Evolutionary conservation across 257 asterid genomes (phyloP).

Genomic region (Jasminum sambac): DNA sequence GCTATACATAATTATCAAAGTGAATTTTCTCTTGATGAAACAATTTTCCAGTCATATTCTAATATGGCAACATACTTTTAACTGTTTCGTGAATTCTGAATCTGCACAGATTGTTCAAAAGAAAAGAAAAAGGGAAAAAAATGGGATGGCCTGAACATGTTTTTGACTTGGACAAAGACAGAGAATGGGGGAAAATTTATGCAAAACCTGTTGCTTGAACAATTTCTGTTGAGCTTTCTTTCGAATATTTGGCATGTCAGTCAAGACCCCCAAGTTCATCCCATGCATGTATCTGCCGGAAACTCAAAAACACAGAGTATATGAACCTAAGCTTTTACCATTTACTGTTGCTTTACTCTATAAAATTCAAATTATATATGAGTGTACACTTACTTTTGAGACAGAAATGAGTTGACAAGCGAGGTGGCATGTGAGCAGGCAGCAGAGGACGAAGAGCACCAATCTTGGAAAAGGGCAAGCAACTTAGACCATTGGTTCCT

Average conservation of each 20-base stretch:
- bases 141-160: neutral
- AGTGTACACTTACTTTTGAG: constrained; percentile 47
- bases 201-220: constrained; percentile 68
- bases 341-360: neutral
- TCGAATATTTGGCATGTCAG: constrained; percentile 72
- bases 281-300: constrained; percentile 63
- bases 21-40: neutral
- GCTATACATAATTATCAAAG: neutral
- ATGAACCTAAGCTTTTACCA: neutral
- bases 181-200: neutral
- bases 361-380: neutral
- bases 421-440: constrained; percentile 74
- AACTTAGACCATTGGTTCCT: constrained; percentile 88
- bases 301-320: neutral
- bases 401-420: constrained; percentile 71
- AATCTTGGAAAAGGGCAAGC: constrained; percentile 54
- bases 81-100: neutral
- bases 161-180: neutral
- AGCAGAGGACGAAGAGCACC: constrained; percentile 59
- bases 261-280: constrained; percentile 74
- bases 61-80: neutral
- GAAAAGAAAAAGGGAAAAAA: too few species aligned
- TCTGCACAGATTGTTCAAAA: neutral
- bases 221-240: constrained; percentile 63
- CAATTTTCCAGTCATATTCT: neutral